These are phyloP conservation scores for Viola odorata DNA, from an alignment of 345 rosid species.

Conservation along the genomic window DNA sequence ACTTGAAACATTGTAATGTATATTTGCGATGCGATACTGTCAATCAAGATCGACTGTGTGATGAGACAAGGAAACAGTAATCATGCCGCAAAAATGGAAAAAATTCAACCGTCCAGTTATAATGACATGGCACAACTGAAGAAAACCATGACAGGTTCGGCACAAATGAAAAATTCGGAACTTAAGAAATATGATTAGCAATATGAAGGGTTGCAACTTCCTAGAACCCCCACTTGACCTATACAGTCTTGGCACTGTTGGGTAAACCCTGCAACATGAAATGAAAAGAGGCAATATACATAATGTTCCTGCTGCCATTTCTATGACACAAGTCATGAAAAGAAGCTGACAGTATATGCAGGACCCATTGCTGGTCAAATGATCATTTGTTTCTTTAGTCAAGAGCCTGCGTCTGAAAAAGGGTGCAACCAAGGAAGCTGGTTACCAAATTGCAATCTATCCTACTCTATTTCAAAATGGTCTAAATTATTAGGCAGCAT, in stretches of 20 bases:
- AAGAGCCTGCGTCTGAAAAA: not conserved
- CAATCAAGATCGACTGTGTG: not conserved
- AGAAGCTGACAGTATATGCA: too few relatives aligned
- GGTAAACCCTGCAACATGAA: not conserved
- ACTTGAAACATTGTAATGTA: constrained; percentile 43
- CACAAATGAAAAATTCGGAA: not conserved
- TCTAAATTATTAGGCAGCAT: too few relatives aligned
- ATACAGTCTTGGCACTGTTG: not conserved
- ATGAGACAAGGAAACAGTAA: constrained; percentile 1
- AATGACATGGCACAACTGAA: too few relatives aligned
- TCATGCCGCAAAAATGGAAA: too few relatives aligned
- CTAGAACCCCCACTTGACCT: not conserved
- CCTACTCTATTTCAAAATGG: too few relatives aligned
- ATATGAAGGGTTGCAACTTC: not conserved
- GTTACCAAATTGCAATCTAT: too few relatives aligned
- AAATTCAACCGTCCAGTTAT: too few relatives aligned
- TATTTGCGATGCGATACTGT: constrained; percentile 48
- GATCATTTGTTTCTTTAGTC: too few relatives aligned
- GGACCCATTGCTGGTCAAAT: not conserved
- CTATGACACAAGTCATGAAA: too few relatives aligned
- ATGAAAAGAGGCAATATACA: not conserved
- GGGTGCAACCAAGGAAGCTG: not conserved
- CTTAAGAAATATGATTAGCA: not conserved
- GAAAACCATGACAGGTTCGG: not conserved
- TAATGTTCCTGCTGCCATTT: too few relatives aligned